phyloP scores from a whole-genome alignment of 352 stramenopile genomes.

The Blastocystis sp. region DNA sequence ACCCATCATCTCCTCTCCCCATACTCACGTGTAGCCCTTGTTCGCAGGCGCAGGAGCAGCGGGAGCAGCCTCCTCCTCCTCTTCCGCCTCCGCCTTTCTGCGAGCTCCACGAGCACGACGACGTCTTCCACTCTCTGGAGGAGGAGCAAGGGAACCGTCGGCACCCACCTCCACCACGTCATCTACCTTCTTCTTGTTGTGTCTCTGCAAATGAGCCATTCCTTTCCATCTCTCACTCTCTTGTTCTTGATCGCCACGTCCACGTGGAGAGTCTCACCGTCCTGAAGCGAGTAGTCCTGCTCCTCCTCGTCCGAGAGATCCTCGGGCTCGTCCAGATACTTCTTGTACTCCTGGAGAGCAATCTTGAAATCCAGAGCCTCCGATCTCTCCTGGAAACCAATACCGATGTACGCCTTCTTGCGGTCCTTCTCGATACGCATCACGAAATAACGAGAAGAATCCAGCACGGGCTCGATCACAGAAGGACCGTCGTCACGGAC shows the following conservation, averaged over 20 bases:
- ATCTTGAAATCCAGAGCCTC: constrained; percentile 39
- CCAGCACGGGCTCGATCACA: constrained; percentile 14
- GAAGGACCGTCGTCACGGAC: constrained; percentile 26
- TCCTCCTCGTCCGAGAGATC: neutral
- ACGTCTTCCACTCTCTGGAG: neutral
- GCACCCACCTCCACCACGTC: neutral
- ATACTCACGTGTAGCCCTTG: neutral
- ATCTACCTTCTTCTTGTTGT: constrained; percentile 15
- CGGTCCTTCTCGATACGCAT: constrained; percentile 25
- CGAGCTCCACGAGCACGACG: neutral
- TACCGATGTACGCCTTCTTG: constrained; percentile 27
- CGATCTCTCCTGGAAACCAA: constrained; percentile 34
- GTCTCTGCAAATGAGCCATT: neutral
- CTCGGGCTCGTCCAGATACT: constrained; percentile 24
- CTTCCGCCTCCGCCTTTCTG: neutral
- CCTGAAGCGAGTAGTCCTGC: neutral
- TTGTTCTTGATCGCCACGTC: constrained; percentile 5
- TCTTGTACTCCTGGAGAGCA: constrained; percentile 40
- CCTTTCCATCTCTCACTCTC: neutral
- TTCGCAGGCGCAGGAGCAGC: neutral
- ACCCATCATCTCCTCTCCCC: neutral
- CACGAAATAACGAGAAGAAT: constrained; percentile 34
- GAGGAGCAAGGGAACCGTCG: neutral
- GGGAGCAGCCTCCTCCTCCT: neutral
- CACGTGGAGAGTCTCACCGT: constrained; percentile 14